These are phyloP conservation scores for Xerocomellus intermedius DNA, from an alignment of 768 basidiomycete genomes.

Conservation along the genomic window DNA sequence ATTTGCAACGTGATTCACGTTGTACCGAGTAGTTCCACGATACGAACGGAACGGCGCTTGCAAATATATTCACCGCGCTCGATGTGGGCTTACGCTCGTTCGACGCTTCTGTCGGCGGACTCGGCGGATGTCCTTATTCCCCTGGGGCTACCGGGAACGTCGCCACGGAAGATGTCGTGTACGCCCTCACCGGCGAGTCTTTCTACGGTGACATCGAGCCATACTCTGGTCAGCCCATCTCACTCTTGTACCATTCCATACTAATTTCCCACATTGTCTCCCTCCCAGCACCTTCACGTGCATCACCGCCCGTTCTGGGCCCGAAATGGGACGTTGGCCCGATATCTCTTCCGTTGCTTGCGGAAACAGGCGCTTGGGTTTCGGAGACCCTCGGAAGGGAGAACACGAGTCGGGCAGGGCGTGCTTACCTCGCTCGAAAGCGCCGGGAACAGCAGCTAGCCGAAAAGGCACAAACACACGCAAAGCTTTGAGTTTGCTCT, in stretches of 20 bases:
- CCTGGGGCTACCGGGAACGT: conserved; percentile 96
- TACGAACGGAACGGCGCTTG: conserved; percentile 80
- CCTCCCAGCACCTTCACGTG: neutral
- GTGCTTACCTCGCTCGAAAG: conserved; percentile 60
- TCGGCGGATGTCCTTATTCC: conserved; percentile 95
- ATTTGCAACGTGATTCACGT: neutral
- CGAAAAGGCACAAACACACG: conserved; percentile 10
- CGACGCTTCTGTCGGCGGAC: conserved; percentile 81
- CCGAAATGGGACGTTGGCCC: conserved; percentile 37
- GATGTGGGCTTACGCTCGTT: conserved; percentile 76
- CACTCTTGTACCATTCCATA: neutral
- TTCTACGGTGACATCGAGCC: conserved; percentile 45
- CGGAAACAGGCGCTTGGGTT: conserved; percentile 83
- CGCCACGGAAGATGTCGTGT: conserved; percentile 88
- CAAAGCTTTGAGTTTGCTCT: conserved; percentile 6
- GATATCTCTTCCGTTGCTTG: conserved; percentile 63
- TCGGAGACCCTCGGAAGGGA: conserved; percentile 60
- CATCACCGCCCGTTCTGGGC: neutral
- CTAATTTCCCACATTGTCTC: neutral
- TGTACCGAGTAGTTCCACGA: conserved; percentile 69
- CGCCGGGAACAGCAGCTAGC: conserved; percentile 33
- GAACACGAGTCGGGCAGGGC: conserved; percentile 75
- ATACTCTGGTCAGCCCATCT: conserved; percentile 16
- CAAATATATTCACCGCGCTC: conserved; percentile 72
- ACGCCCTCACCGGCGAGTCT: conserved; percentile 68